Evolutionary conservation across 208 protist species (phyloP), one percentile per base, ranked within the genome.

Genomic region (Trypanosoma theileri): DNA sequence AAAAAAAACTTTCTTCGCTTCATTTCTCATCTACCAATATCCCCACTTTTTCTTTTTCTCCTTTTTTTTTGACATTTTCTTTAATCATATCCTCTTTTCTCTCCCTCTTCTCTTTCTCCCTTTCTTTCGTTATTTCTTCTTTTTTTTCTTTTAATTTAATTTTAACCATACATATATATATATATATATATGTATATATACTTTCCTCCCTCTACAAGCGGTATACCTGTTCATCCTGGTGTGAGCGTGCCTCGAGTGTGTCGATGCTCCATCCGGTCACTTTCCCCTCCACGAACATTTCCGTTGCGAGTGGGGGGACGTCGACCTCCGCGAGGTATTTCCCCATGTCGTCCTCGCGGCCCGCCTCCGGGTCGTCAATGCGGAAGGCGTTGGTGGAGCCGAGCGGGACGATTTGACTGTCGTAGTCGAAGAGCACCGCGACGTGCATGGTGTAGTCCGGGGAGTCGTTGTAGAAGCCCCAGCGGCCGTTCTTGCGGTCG

Each of bases 401-500:
- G 0, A 94, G 77, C n/a, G 88, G 85, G 12, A 84, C 72, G 59
- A 94, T 82, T 52, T 88, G 80, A 31, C 75, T 86, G 71, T 94
- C 88, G 66, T 91, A 91, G 64, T 94, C 85, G 56, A 94, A 94
- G 61, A 94, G 76, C 17, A 94, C 80, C 61, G 83, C 83, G 59
- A 94, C 84, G 59, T 94, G 88, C 9, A 94, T 84, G 51, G 82
- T 82, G 26, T 85, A 77, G 12, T 89, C 76, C 17, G 46, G 60
- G 59, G 73, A 91, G 77, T 94, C 88, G 58, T 94, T 94, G 75
- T 91, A 94, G 66, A 94, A 94, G 26, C 75, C 84, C 85, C 88
- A 94, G 11, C 71, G 77, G 40, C 66, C 74, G 13, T 68, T 53
- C 1, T 85, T 72, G 17, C 67, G 77, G 74, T 91, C 81, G 31